Evolutionary conservation across 192 early-diverging fungal species (phyloP), one percentile per base, ranked within the genome.

Genomic region (Mortierella hygrophila): DNA sequence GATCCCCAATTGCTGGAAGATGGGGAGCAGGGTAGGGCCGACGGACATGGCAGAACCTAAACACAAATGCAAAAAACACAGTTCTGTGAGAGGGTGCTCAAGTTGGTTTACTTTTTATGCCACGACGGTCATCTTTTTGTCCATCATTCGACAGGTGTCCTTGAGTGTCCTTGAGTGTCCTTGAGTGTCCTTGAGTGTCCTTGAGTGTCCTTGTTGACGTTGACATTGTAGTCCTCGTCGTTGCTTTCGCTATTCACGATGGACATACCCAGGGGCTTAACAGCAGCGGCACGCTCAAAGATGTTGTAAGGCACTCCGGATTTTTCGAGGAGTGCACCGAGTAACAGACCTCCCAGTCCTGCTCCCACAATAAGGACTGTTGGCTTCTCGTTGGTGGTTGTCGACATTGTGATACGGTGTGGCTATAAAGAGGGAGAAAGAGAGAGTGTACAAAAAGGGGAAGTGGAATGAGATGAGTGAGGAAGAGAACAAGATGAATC

Each of bases 211-310:
- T 18, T 49, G 2, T 49, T 40, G 38, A 2, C 18, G 68, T 68
- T 68, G 65, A 32, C 3, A 9, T 26, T 3, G 2, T 13, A 11
- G 20, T 32, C 29, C 26, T 68, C 2, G n/a, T 26, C 2, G 32
- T 4, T 29, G n/a, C 42, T 18, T 42, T 40, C 6, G 44, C 38
- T 46, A 3, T 41, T 6, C 41, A 29, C 26, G 15, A 72, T 41
- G 16, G 3, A 54, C 47, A 40, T 75, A 82, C 81, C 81, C 4
- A 72, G 52, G 18, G 69, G 81, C 81, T 82, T 82, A 11, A 77
- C 26, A 3, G 42, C 32, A 6, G 21, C 21, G 1, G 60, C 46
- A 8, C 82, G 76, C 68, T 83, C 82, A 83, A 70, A 75, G 52
- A 83, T 78, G 2, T 65, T 60, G 42, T 83, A 83, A 9, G 60